Conservation (phyloP, 805 yeast genomes). For the Kazachstania psychrophila region DNA sequence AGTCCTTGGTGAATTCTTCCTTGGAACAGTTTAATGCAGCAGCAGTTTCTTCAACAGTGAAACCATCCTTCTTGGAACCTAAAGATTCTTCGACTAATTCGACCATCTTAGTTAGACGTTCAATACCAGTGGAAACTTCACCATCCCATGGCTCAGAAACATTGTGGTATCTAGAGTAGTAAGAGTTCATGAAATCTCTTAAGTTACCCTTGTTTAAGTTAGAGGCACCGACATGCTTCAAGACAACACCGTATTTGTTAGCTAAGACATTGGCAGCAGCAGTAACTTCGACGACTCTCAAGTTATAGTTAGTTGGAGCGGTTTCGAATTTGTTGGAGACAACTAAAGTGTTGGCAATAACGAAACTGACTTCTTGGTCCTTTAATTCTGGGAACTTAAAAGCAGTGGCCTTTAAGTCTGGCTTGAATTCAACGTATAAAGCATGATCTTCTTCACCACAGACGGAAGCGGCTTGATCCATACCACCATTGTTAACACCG, state of each 20-base stretch:
- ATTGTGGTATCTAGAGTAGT: conserved; percentile 27
- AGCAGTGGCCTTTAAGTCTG: conserved; percentile 46
- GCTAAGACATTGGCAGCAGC: conserved; percentile 58
- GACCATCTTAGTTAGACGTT: conserved; percentile 35
- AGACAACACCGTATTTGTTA: conserved; percentile 33
- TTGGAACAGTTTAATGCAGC: conserved; percentile 33
- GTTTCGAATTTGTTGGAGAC: conserved; percentile 60
- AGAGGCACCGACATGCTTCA: conserved; percentile 38
- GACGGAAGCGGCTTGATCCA: conserved; percentile 69
- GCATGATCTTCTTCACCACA: conserved; percentile 54
- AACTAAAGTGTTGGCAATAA: conserved; percentile 55
- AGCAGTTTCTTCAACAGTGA: conserved; percentile 42
- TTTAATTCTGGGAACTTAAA: conserved; percentile 42
- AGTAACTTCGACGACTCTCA: conserved; percentile 64
- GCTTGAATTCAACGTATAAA: conserved; percentile 51
- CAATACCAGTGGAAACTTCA: conserved; percentile 35
- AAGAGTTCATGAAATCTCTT: conserved; percentile 53
- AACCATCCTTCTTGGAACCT: conserved; percentile 36
- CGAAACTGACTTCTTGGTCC: conserved; percentile 38
- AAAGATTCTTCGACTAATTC: conserved; percentile 38
- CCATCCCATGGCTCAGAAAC: conserved; percentile 37
- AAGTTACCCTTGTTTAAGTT: conserved; percentile 41
- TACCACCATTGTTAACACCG: conserved; percentile 72
- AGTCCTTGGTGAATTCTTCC: conserved; percentile 36
- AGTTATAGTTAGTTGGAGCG: conserved; percentile 59